Percentiles rank a stretch among this genome's conserved stretches.
Conservation (phyloP, 2,329 filamentous ascomycete species). For the Fusarium devonianum region DNA sequence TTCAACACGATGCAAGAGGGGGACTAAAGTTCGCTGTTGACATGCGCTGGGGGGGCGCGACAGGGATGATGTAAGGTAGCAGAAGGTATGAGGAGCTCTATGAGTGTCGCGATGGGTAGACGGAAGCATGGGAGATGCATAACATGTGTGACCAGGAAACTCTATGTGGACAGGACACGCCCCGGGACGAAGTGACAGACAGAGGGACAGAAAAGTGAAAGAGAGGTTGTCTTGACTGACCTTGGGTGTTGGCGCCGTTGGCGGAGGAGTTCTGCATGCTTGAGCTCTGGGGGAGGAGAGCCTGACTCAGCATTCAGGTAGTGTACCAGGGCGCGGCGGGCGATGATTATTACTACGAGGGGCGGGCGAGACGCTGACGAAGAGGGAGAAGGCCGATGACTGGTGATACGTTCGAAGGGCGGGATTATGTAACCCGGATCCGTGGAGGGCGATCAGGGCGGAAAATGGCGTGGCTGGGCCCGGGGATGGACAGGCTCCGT, state of each 20-base stretch:
- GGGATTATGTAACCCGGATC: slow-evolving; percentile 43
- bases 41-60: slow-evolving; percentile 33
- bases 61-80: slow-evolving; percentile 38
- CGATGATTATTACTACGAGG: slow-evolving; percentile 44
- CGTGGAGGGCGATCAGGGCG: slow-evolving; percentile 33
- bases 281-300: slow-evolving; percentile 39
- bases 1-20: slow-evolving; percentile 14
- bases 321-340: slow-evolving; percentile 30
- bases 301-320: slow-evolving; percentile 48
- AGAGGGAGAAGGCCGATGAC: slow-evolving; percentile 37
- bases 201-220: slow-evolving; percentile 19
- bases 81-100: slow-evolving; percentile 26
- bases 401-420: slow-evolving; percentile 34
- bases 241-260: slow-evolving; percentile 46
- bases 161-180: slow-evolving; percentile 16
- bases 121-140: slow-evolving; percentile 15
- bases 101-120: slow-evolving; percentile 30
- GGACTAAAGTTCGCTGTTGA: slow-evolving; percentile 20
- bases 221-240: slow-evolving; percentile 40
- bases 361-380: slow-evolving; percentile 41
- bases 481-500: slow-evolving; percentile 23
- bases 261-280: slow-evolving; percentile 46
- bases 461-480: slow-evolving; percentile 44
- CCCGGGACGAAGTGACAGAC: slow-evolving; percentile 21
- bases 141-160: slow-evolving; percentile 11